These are phyloP conservation scores for Phytophthora pluvialis DNA, from an alignment of 352 stramenopile genomes.

Conservation along the genomic window DNA sequence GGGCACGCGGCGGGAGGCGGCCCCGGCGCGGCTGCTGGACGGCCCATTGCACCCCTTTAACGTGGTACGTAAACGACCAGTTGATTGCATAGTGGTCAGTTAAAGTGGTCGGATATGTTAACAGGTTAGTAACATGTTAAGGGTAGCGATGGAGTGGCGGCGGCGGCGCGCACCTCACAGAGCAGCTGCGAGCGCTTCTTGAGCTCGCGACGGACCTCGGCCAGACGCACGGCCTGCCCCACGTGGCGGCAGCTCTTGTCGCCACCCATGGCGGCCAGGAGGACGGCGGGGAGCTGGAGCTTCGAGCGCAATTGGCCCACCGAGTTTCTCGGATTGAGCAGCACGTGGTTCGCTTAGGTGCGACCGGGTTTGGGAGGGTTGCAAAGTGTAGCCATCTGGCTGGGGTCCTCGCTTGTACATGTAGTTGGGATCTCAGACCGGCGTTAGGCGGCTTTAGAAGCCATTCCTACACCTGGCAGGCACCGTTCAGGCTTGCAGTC, in stretches of 20 bases:
- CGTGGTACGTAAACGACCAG: slow-evolving; percentile 1
- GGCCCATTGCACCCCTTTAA: slow-evolving; percentile 11
- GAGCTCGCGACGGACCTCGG: slow-evolving; percentile 60
- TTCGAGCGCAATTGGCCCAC: slow-evolving; percentile 8
- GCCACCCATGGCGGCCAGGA: slow-evolving; percentile 34
- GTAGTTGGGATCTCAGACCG: too few relatives aligned
- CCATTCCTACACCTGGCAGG: too few relatives aligned
- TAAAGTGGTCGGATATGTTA: slow-evolving; percentile 14
- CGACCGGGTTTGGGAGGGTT: background rate
- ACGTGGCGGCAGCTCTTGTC: slow-evolving; percentile 68
- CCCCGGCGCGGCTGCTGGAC: background rate
- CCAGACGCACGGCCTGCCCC: slow-evolving; percentile 52
- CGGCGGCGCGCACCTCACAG: slow-evolving; percentile 45
- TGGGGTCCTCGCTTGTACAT: too few relatives aligned
- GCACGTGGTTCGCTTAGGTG: slow-evolving; percentile 11
- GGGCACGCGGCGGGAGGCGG: background rate
- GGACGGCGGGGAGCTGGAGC: background rate
- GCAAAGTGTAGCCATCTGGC: background rate
- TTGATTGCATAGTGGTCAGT: background rate
- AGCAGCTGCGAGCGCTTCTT: slow-evolving; percentile 49
- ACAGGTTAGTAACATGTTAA: background rate
- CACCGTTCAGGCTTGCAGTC: too few relatives aligned
- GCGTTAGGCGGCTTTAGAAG: too few relatives aligned
- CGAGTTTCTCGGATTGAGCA: slow-evolving; percentile 1
- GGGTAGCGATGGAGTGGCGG: too few relatives aligned